A percentile compares a stretch with the other conserved stretches of the same genome.
phyloP scores from a whole-genome alignment of 2,329 filamentous ascomycete species.

The Penicillium sumatraense region DNA sequence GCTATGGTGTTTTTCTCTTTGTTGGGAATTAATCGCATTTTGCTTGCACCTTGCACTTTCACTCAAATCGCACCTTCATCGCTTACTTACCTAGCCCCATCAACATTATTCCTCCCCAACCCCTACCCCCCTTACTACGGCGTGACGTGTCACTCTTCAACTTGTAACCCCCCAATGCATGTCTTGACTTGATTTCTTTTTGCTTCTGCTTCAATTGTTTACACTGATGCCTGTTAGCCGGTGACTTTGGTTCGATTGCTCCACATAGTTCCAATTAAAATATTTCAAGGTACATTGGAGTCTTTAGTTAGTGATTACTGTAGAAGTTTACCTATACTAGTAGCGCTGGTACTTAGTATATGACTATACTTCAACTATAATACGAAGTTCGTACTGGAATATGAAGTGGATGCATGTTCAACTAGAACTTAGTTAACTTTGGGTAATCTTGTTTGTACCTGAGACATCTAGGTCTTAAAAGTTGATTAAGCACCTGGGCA shows the following conservation, averaged over 20 bases:
- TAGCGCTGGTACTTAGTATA: neutral
- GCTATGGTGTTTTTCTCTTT: neutral
- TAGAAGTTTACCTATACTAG: too few relatives aligned
- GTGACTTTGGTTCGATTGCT: conserved; percentile 14
- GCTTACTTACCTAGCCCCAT: neutral
- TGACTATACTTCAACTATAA: neutral
- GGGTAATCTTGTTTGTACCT: too few relatives aligned
- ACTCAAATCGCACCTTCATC: neutral
- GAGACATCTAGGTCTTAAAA: too few relatives aligned
- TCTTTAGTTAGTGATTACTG: too few relatives aligned
- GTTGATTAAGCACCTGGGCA: too few relatives aligned
- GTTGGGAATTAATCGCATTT: neutral
- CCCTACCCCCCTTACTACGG: neutral
- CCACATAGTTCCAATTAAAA: conserved; percentile 6
- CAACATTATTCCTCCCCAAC: neutral
- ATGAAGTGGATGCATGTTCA: too few relatives aligned
- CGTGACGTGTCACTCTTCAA: conserved; percentile 11
- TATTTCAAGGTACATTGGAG: neutral
- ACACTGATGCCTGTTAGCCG: conserved; percentile 19
- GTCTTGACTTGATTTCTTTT: conserved; percentile 8
- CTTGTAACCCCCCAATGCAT: conserved; percentile 14
- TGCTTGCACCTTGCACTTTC: neutral
- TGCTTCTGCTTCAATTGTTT: conserved; percentile 3
- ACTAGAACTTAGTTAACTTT: too few relatives aligned
- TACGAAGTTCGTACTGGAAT: neutral